Evolutionary conservation across 2,329 filamentous ascomycete genomes (phyloP).

Genomic region (Tolypocladium ovalisporum): DNA sequence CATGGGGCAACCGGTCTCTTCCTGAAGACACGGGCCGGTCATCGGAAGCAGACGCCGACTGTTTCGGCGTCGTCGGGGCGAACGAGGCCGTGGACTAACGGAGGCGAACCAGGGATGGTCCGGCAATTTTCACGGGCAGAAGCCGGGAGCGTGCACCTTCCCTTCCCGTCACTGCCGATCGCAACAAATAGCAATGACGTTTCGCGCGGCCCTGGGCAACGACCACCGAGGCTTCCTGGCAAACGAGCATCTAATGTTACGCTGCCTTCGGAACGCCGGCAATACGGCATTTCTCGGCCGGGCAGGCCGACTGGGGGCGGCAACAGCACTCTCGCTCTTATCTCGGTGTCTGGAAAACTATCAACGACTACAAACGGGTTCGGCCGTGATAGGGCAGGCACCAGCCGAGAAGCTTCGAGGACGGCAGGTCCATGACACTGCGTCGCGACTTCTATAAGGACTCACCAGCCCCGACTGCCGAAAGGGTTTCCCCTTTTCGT

Average conservation of each 20-base stretch:
- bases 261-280: background rate
- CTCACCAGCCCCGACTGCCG: background rate
- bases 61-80: background rate
- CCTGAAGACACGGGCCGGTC: background rate
- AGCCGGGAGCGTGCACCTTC: too few relatives aligned
- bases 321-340: background rate
- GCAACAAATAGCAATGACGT: background rate
- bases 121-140: background rate
- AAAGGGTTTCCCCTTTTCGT: background rate
- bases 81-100: background rate
- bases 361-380: background rate
- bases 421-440: background rate
- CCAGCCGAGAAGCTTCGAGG: background rate
- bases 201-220: background rate
- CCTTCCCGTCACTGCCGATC: background rate
- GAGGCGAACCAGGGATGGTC: background rate
- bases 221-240: background rate
- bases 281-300: background rate
- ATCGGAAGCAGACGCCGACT: background rate
- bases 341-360: background rate
- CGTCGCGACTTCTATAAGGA: background rate
- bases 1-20: background rate
- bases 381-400: background rate
- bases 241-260: background rate
- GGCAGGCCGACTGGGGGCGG: background rate